These are phyloP conservation scores for Penicillium simplicissimum DNA, from an alignment of 495 filamentous ascomycete genomes.

Conservation along the genomic window DNA sequence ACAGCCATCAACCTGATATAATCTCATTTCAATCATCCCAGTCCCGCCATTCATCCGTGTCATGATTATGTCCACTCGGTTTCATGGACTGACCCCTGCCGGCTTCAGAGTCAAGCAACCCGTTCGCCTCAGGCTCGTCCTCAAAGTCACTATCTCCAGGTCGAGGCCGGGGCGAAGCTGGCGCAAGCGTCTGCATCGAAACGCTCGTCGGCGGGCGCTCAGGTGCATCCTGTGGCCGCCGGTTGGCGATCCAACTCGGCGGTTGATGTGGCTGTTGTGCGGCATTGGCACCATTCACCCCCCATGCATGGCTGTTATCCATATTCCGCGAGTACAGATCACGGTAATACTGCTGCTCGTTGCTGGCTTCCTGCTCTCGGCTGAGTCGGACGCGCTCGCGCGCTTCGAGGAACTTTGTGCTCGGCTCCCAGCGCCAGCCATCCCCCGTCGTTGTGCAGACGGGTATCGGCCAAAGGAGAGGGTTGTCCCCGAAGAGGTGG, in stretches of 20 bases:
- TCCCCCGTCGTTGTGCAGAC: slow-evolving; percentile 82
- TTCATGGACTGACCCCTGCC: neutral
- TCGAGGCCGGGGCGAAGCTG: slow-evolving; percentile 43
- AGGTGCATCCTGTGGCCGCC: slow-evolving; percentile 55
- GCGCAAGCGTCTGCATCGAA: slow-evolving; percentile 55
- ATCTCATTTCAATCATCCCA: slow-evolving; percentile 37
- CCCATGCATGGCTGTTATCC: slow-evolving; percentile 39
- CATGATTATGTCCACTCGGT: slow-evolving; percentile 4
- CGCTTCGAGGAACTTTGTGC: slow-evolving; percentile 65
- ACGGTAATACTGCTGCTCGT: slow-evolving; percentile 50
- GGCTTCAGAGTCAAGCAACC: slow-evolving; percentile 20
- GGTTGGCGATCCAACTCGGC: slow-evolving; percentile 29
- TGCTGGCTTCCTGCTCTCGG: slow-evolving; percentile 55
- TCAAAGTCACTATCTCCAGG: slow-evolving; percentile 48
- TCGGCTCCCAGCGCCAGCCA: slow-evolving; percentile 95
- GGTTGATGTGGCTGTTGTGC: slow-evolving; percentile 18
- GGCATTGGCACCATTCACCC: slow-evolving; percentile 20
- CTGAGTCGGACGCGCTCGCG: slow-evolving; percentile 59
- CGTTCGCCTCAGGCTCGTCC: slow-evolving; percentile 36
- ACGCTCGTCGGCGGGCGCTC: slow-evolving; percentile 51
- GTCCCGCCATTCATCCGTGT: slow-evolving; percentile 47
- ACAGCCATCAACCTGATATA: neutral
- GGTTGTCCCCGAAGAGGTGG: slow-evolving; percentile 76
- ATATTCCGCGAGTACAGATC: slow-evolving; percentile 45
- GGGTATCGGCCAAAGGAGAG: slow-evolving; percentile 75